Evolutionary conservation across 1,139 yeast species (phyloP).

Genomic region (Pichia sp.): DNA sequence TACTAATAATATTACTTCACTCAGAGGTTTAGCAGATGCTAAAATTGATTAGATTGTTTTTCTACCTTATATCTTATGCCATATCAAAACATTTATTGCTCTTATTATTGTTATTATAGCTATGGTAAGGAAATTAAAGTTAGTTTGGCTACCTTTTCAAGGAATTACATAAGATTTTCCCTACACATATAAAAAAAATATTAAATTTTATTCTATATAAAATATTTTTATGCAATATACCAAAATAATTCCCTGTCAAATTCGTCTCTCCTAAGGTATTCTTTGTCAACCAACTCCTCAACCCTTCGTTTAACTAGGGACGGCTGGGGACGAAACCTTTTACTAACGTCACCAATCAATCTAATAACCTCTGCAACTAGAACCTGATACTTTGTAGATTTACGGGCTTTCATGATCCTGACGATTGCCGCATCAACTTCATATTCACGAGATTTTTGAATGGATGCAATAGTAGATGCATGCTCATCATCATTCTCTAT

Average conservation of each 20-base stretch:
- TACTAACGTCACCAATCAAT: constrained; percentile 47
- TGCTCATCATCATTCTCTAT: constrained; percentile 37
- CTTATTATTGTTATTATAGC: too few species aligned
- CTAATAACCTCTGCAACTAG: constrained; percentile 51
- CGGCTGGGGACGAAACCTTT: constrained; percentile 59
- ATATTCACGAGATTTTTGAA: constrained; percentile 43
- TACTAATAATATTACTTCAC: constrained; percentile 27
- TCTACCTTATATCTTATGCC: too few species aligned
- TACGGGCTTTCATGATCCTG: constrained; percentile 76
- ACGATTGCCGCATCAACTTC: constrained; percentile 88
- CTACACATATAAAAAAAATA: background rate
- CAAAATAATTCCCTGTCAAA: constrained; percentile 58
- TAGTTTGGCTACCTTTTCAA: too few species aligned
- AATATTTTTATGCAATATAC: constrained; percentile 50
- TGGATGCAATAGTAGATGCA: constrained; percentile 35
- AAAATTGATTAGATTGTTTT: constrained; percentile 24
- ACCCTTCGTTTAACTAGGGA: constrained; percentile 66
- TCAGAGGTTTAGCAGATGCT: constrained; percentile 32
- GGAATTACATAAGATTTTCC: too few species aligned
- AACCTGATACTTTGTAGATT: constrained; percentile 55
- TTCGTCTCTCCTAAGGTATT: constrained; percentile 70
- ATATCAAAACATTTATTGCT: too few species aligned
- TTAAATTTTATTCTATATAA: background rate
- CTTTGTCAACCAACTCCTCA: constrained; percentile 77
- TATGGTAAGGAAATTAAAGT: too few species aligned